Percentiles rank a stretch among this genome's conserved stretches.
phyloP scores from a whole-genome alignment of 108 stramenopile species.

The Cylindrotheca closterium region DNA sequence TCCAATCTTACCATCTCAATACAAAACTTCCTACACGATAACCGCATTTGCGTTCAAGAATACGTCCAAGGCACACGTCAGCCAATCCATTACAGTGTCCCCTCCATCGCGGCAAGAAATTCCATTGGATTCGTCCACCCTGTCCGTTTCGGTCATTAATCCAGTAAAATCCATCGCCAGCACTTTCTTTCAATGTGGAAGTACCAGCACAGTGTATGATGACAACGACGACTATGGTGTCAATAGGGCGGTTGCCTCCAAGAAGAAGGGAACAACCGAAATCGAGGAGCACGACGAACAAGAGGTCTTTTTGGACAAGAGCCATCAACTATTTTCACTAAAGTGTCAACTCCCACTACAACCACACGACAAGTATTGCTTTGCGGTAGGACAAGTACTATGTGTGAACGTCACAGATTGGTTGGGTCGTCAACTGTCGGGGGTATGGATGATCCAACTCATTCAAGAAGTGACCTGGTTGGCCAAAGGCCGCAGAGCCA shows the following conservation, averaged over 20 bases:
- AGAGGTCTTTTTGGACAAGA: neutral
- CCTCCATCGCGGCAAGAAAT: neutral
- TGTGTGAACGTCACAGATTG: conserved; percentile 7
- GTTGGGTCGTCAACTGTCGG: conserved; percentile 5
- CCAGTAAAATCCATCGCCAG: neutral
- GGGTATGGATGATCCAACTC: conserved; percentile 23
- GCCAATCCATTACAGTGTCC: neutral
- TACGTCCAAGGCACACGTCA: conserved; percentile 10
- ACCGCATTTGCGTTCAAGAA: conserved; percentile 13
- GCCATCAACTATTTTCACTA: neutral
- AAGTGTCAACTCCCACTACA: neutral
- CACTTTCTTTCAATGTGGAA: neutral
- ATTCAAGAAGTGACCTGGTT: conserved; percentile 9
- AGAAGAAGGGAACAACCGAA: neutral
- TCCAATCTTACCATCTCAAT: conserved; percentile 23
- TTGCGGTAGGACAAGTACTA: conserved; percentile 8
- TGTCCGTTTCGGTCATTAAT: neutral
- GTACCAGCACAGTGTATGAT: neutral
- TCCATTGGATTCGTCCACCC: conserved; percentile 1
- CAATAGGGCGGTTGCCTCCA: neutral
- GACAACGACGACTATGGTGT: neutral
- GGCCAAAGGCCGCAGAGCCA: conserved; percentile 9
- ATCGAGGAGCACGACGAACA: neutral
- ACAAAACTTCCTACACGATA: conserved; percentile 10
- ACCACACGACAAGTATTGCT: neutral